Percentiles rank a stretch among this genome's conserved stretches.
Evolutionary conservation across 2,329 filamentous ascomycete genomes (phyloP).

Genomic region (Penicillium nordicum): DNA sequence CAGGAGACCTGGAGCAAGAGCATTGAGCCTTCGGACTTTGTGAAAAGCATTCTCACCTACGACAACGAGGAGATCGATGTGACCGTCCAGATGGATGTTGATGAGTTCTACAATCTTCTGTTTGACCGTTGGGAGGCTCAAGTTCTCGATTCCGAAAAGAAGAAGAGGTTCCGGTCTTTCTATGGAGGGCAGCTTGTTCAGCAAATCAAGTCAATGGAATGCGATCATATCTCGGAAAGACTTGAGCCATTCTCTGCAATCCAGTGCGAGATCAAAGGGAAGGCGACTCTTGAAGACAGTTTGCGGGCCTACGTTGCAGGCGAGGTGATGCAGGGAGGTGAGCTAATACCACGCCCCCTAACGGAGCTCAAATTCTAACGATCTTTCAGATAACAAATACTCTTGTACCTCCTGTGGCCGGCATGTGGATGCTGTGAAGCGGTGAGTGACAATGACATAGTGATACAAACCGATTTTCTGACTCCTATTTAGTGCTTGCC

Average conservation of each 20-base stretch:
- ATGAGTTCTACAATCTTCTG: conserved; percentile 93
- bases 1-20: conserved; percentile 74
- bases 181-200: conserved; percentile 91
- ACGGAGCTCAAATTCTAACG: conserved; percentile 19
- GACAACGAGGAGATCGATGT: conserved; percentile 82
- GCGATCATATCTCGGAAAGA: conserved; percentile 85
- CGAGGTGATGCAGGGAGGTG: conserved; percentile 88
- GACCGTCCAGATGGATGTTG: conserved; percentile 92
- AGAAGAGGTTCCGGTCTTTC: conserved; percentile 71
- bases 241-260: conserved; percentile 91
- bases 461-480: conserved; percentile 4
- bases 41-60: conserved; percentile 74
- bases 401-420: conserved; percentile 87
- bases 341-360: conserved; percentile 21
- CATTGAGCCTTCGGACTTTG: conserved; percentile 69
- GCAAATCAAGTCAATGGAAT: conserved; percentile 93
- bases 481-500: conserved; percentile 61
- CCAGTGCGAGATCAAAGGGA: conserved; percentile 94
- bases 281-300: conserved; percentile 77
- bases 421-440: conserved; percentile 89
- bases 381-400: conserved; percentile 79
- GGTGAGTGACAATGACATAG: conserved; percentile 45
- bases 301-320: conserved; percentile 93
- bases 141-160: conserved; percentile 64
- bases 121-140: conserved; percentile 90